Base-by-base conservation (phyloP, 2,329 filamentous ascomycete genomes). In the Sporothrix phasma region DNA sequence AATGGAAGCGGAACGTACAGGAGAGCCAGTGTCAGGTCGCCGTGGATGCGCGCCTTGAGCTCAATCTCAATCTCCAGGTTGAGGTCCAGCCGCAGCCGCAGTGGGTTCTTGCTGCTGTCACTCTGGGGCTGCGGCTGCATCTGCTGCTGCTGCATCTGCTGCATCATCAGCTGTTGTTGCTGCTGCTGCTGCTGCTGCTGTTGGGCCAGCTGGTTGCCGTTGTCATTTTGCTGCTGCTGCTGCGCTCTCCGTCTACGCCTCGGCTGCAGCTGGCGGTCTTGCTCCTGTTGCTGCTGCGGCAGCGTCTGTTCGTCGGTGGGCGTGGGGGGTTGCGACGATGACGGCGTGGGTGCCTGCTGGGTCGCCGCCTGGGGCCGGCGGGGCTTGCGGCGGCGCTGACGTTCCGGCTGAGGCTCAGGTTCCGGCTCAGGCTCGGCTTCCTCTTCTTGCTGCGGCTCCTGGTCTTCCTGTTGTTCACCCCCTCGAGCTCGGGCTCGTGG, bases 41-140 rank as follows among this genome's bases (percentile, higher is more conserved):
- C 89, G 69, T 90, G 84, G 67, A 92, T 90, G 73, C 84, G 87
- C 22, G 89, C 89, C 78, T 90, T 91, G 63, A 92, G 78, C 74
- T 90, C 85, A 69, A 92, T 88, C 76, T 92, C 88, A 61, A 92
- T 81, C 71, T 92, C 89, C 62, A 92, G 76, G 74, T 92, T 92
- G 63, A 91, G 77, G 72, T 92, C 88, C 37, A 91, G 75, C 64
- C 85, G 80, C 72, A 92, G 75, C 73, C 86, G 86, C 72, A 91
- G 74, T 26, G 87, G 86, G 69, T 89, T 86, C 67, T 84, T 76
- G 67, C 71, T 69, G 67, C 76, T 76, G 69, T 70, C 70, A 69
- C 68, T 69, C 75, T 65, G 46, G 6, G 46, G 41, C 41, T 51
- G 70, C 65, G 71, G 69, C 66, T 70, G 70, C 65, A 53, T 46